phyloP scores from a whole-genome alignment of 495 filamentous ascomycete genomes.

The Xylaria cubensis region DNA sequence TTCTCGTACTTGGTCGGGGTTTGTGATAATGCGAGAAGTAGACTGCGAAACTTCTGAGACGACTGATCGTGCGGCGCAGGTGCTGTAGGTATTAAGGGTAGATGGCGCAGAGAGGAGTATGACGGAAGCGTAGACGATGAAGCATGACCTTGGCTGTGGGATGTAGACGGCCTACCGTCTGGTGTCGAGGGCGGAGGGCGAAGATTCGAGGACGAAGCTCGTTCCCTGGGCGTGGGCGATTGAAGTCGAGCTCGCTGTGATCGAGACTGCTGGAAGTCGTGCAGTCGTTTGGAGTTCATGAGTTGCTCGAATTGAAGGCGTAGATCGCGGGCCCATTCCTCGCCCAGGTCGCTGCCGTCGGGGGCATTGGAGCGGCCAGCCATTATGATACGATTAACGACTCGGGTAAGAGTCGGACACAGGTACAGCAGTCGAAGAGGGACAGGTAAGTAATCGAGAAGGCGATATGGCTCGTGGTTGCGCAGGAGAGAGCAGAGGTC shows the following conservation, averaged over 20 bases:
- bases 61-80: constrained; percentile 69
- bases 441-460: background rate
- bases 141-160: constrained; percentile 34
- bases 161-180: constrained; percentile 51
- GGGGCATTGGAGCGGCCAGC: constrained; percentile 29
- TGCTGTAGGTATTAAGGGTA: constrained; percentile 81
- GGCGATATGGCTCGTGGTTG: constrained; percentile 5
- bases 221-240: constrained; percentile 43
- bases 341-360: constrained; percentile 36
- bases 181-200: constrained; percentile 45
- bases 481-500: background rate
- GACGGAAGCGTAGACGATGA: constrained; percentile 58
- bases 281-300: constrained; percentile 78
- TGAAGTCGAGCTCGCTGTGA: constrained; percentile 49
- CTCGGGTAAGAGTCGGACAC: background rate
- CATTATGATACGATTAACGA: constrained; percentile 27
- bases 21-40: constrained; percentile 78
- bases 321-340: constrained; percentile 62
- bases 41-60: constrained; percentile 83
- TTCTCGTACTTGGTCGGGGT: constrained; percentile 96
- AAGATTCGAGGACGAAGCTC: constrained; percentile 51
- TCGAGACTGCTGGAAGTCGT: constrained; percentile 67
- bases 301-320: constrained; percentile 74
- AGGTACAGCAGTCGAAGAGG: background rate
- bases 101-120: constrained; percentile 70